These are phyloP conservation scores for Heterobasidion parviporum DNA, from an alignment of 1,284 basidiomycete species.

Conservation along the genomic window DNA sequence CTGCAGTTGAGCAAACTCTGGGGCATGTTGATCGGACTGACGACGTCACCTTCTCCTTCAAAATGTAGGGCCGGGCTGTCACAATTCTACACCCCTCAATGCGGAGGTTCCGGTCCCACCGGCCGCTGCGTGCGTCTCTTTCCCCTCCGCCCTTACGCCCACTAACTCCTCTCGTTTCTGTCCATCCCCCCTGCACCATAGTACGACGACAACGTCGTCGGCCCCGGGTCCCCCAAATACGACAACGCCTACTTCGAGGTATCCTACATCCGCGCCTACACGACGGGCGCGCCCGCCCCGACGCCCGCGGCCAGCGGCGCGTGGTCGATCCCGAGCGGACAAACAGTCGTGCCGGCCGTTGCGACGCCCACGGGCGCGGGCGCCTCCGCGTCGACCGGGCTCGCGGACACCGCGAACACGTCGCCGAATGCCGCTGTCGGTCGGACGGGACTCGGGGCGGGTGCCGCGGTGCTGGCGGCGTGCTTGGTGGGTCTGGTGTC, in stretches of 20 bases:
- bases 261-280: slow-evolving; percentile 40
- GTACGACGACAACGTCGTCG: slow-evolving; percentile 48
- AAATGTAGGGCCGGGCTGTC: not conserved
- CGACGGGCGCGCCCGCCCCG: slow-evolving; percentile 16
- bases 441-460: not conserved
- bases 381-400: not conserved
- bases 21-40: too few relatives aligned
- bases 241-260: slow-evolving; percentile 48
- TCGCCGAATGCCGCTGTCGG: not conserved
- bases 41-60: not conserved
- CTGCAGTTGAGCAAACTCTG: too few relatives aligned
- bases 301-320: slow-evolving; percentile 6
- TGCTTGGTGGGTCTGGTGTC: not conserved
- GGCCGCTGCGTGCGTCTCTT: slow-evolving; percentile 29
- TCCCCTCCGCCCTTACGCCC: not conserved
- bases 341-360: not conserved
- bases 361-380: slow-evolving; percentile 2
- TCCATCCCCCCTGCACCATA: slow-evolving; percentile 7
- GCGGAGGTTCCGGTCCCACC: slow-evolving; percentile 26
- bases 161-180: not conserved
- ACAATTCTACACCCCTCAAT: slow-evolving; percentile 30
- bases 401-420: not conserved
- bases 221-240: slow-evolving; percentile 45
- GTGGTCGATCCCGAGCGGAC: not conserved
- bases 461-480: not conserved